Evolutionary conservation across 2,329 filamentous ascomycete genomes (phyloP), one percentile per base, ranked within the genome.

Genomic region (Neofusicoccum sp.): DNA sequence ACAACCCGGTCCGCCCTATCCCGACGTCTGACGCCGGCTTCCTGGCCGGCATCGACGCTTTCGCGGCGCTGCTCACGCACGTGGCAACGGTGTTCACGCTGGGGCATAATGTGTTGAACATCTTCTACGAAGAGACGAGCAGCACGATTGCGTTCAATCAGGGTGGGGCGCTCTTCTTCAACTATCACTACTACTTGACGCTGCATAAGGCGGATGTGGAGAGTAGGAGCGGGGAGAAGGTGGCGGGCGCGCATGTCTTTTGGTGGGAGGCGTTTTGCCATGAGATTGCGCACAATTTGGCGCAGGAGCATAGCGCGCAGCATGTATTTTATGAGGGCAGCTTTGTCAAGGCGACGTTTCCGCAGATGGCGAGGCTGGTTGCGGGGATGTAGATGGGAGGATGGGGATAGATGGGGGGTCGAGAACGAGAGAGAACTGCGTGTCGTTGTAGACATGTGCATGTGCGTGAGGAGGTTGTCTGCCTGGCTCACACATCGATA

Each of bases 221-320:
- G 26, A 28, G 4, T 1, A 11, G 26, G 4, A 30, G 16, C 73
- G 2, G n/a, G 14, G 34, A 24, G 4, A 33, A 12, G 26, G 86
- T 80, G 71, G 80, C 85, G 3, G 89, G 95, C 63, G 90, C 90
- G 2, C 79, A 86, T 61, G 84, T 89, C 1, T 96, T 93, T 80
- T 98, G 93, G 93, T 97, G 89, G 85, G 89, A 96, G 65, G 92
- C 95, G n/a, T 74, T 97, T 63, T 96, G 92, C 64, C 95, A 99
- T 73, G 96, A 99, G 77, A 78, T 99, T 73, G 93, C 95, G 61
- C 95, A 99, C 76, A 99, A 99, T 72, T 78, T 99, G 59, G 91
- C 96, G 7, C 77, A 78, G 38, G 83, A 86, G 64, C 93, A 98
- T 74, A 73, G 47, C 16, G 51, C 60, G 9, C 26, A 40, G 38